phyloP scores from a whole-genome alignment of 768 basidiomycete species.

The Trichaptum fuscoviolaceum region DNA sequence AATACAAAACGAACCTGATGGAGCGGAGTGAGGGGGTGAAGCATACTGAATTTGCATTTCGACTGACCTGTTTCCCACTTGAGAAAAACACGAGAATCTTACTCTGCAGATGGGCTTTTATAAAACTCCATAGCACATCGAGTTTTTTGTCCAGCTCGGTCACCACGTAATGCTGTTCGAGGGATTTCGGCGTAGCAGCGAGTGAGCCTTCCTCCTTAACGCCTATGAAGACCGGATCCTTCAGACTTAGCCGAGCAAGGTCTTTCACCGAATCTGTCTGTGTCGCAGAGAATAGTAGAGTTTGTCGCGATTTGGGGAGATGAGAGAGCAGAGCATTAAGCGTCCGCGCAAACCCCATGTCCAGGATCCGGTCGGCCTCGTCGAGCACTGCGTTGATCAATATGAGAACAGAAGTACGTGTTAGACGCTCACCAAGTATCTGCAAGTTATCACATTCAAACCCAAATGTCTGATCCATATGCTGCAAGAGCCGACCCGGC shows the following conservation, averaged over 20 bases:
- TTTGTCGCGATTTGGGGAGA: conserved; percentile 88
- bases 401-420: conserved; percentile 4
- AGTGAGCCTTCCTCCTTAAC: conserved; percentile 39
- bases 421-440: conserved; percentile 60
- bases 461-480: conserved; percentile 97
- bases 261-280: conserved; percentile 88
- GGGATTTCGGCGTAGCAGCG: conserved; percentile 60
- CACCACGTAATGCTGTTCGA: conserved; percentile 87
- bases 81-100: conserved; percentile 95
- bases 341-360: conserved; percentile 91
- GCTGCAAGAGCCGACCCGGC: conserved; percentile 90
- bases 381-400: conserved; percentile 63
- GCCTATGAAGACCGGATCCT: conserved; percentile 72
- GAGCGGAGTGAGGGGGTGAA: neutral
- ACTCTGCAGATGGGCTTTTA: conserved; percentile 86
- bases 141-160: conserved; percentile 84
- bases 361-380: conserved; percentile 94
- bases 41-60: neutral
- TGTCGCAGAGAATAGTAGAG: conserved; percentile 93
- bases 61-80: conserved; percentile 78
- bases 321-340: conserved; percentile 88
- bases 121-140: conserved; percentile 88
- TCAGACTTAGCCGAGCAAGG: conserved; percentile 84
- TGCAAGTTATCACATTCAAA: conserved; percentile 92
- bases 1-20: conserved; percentile 79